phyloP scores from a whole-genome alignment of 176 grass and related monocot genomes.

The Phragmites australis region DNA sequence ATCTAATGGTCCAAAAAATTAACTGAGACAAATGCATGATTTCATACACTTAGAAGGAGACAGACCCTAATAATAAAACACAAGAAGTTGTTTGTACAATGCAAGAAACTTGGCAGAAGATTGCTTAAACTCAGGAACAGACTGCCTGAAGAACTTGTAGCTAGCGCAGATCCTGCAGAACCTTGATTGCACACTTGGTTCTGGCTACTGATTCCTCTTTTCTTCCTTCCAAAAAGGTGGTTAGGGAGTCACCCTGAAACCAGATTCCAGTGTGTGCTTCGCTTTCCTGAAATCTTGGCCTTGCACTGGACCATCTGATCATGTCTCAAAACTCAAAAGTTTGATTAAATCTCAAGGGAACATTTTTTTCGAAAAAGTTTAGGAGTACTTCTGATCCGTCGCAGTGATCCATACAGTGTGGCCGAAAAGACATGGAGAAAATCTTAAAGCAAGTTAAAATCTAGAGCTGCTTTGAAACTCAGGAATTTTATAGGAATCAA shows the following conservation, averaged over 20 bases:
- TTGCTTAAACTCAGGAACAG: not conserved
- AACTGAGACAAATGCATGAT: too few relatives aligned
- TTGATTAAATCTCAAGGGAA: not conserved
- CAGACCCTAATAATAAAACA: too few relatives aligned
- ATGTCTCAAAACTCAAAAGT: not conserved
- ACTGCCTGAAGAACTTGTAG: not conserved
- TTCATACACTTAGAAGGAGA: too few relatives aligned
- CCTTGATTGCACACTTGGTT: not conserved
- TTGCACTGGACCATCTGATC: conserved; percentile 1
- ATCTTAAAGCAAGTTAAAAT: too few relatives aligned
- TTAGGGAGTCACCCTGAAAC: not conserved
- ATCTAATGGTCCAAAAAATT: too few relatives aligned
- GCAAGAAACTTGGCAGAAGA: not conserved
- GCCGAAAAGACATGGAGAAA: conserved; percentile 3
- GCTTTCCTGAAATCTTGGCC: conserved; percentile 1
- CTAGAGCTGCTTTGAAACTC: too few relatives aligned
- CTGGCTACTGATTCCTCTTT: not conserved
- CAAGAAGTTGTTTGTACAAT: too few relatives aligned
- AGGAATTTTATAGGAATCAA: too few relatives aligned
- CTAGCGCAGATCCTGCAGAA: not conserved
- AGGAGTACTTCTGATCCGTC: not conserved
- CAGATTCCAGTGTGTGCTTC: not conserved
- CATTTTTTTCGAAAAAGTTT: not conserved
- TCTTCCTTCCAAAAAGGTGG: conserved; percentile 10
- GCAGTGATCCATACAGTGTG: not conserved